These are phyloP conservation scores for Tagetes patula DNA, from an alignment of 129 eudicot genomes.

Conservation along the genomic window DNA sequence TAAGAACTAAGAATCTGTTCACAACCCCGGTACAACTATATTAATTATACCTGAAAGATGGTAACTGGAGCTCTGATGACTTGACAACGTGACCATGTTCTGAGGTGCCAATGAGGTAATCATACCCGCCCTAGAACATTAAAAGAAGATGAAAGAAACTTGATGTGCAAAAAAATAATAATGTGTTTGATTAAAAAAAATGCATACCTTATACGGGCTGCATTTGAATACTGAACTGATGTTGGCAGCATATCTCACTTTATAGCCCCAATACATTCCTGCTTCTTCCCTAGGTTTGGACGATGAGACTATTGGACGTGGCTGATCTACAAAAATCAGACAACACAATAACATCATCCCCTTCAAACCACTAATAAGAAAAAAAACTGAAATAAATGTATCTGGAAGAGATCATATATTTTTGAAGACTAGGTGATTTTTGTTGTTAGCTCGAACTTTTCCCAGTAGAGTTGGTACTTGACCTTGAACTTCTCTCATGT, in stretches of 20 bases:
- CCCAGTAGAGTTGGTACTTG: too few species aligned
- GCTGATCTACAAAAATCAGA: constrained; percentile 46
- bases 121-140: constrained; percentile 80
- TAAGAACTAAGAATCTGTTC: background rate
- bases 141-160: constrained; percentile 15
- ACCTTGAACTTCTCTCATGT: too few species aligned
- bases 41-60: constrained; percentile 68
- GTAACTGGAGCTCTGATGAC: constrained; percentile 79
- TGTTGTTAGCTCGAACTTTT: too few species aligned
- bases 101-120: constrained; percentile 90
- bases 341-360: constrained; percentile 11
- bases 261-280: constrained; percentile 94
- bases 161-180: constrained; percentile 1
- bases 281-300: constrained; percentile 71
- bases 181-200: background rate
- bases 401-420: background rate
- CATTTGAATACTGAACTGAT: constrained; percentile 61
- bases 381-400: background rate
- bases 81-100: constrained; percentile 78
- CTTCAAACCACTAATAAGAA: background rate
- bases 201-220: constrained; percentile 74
- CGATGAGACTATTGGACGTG: constrained; percentile 63
- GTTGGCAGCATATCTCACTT: constrained; percentile 84
- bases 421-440: too few species aligned
- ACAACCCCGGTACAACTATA: background rate